Percentiles rank a stretch among this genome's conserved stretches.
phyloP scores from a whole-genome alignment of 139 green algal genomes.

The Chlorella sp. region DNA sequence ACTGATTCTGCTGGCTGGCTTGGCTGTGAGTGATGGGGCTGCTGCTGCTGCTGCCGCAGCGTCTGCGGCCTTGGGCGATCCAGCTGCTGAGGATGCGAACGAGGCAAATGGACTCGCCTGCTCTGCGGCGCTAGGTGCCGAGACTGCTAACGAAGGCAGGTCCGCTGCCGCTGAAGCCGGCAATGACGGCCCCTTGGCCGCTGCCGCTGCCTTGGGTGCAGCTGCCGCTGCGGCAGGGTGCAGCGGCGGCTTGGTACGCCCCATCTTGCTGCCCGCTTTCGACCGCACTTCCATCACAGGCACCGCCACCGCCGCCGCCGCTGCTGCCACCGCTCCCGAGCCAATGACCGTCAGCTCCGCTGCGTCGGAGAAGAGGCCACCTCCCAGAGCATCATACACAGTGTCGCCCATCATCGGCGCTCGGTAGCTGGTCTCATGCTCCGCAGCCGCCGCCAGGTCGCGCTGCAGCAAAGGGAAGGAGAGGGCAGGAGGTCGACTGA shows the following conservation, averaged over 20 bases:
- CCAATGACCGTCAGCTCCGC: neutral
- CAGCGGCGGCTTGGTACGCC: slow-evolving; percentile 1
- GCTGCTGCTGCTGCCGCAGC: neutral
- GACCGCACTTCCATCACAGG: neutral
- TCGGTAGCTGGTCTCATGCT: slow-evolving; percentile 9
- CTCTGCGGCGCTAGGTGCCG: neutral
- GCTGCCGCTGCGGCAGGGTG: too few species aligned
- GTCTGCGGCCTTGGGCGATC: neutral
- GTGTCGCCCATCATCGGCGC: slow-evolving; percentile 2
- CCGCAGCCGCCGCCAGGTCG: neutral
- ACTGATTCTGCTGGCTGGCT: neutral
- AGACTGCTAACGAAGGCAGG: neutral
- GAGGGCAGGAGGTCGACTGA: neutral
- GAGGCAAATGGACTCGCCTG: neutral
- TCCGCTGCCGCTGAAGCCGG: neutral
- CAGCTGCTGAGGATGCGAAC: neutral
- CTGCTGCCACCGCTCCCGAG: neutral
- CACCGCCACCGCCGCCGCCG: neutral
- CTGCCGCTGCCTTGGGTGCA: neutral
- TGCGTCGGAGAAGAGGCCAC: slow-evolving; percentile 55
- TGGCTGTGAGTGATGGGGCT: neutral
- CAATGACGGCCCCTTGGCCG: neutral
- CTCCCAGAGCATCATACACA: slow-evolving; percentile 33
- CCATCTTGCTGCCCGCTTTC: neutral
- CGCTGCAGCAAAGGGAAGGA: neutral